A percentile compares a stretch with the other conserved stretches of the same genome.
Conservation (phyloP, 2,329 filamentous ascomycete genomes). For the Cladosporium sp. region DNA sequence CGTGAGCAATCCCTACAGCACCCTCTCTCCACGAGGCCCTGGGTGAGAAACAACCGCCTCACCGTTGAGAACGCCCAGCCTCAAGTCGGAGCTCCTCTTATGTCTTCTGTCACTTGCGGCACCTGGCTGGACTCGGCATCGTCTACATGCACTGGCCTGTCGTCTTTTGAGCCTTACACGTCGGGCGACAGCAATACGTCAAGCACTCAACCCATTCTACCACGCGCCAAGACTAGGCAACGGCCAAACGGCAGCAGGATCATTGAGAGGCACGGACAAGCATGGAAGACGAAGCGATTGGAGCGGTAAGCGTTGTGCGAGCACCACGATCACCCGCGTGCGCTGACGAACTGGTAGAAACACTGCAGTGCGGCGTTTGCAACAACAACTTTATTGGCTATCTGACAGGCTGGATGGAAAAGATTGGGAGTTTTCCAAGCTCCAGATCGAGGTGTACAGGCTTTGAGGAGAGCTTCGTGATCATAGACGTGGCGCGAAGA, state of each 20-base stretch:
- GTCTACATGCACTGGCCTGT: neutral
- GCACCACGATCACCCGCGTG: neutral
- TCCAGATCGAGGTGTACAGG: slow-evolving; percentile 2
- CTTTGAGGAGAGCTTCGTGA: neutral
- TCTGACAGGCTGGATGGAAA: slow-evolving; percentile 7
- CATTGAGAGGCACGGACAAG: neutral
- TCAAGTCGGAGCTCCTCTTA: too few relatives aligned
- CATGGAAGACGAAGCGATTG: neutral
- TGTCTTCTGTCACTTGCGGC: neutral
- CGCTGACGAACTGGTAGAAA: neutral
- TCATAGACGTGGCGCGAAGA: neutral
- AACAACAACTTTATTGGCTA: neutral
- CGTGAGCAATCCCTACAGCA: too few relatives aligned
- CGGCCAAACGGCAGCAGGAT: neutral
- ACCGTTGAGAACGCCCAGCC: too few relatives aligned
- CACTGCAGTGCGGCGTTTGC: neutral
- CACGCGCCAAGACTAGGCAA: neutral
- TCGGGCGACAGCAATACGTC: neutral
- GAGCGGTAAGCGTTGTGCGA: slow-evolving; percentile 1
- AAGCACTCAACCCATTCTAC: slow-evolving; percentile 1
- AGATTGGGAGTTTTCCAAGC: neutral
- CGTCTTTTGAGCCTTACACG: slow-evolving; percentile 8
- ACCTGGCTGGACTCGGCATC: slow-evolving; percentile 1
- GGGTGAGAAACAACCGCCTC: too few relatives aligned
- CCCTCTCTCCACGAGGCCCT: too few relatives aligned